Base-by-base conservation (phyloP, 2,329 filamentous ascomycete genomes). In the Colletotrichum sp. region DNA sequence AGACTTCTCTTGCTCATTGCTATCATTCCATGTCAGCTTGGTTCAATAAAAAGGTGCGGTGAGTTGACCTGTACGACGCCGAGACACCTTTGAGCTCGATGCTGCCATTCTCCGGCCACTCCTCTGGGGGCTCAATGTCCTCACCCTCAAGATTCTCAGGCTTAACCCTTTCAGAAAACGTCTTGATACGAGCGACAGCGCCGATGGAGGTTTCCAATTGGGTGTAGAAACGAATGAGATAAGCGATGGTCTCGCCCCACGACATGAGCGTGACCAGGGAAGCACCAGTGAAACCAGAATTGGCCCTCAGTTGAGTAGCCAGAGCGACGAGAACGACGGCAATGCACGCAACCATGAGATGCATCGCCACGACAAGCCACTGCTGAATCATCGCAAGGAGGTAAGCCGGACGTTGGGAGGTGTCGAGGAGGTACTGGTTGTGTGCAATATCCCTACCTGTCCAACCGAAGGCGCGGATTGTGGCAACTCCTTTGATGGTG, bases 401-500 rank as follows among this genome's bases (percentile, higher is more conserved):
- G 78, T 92, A 92, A 16, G 87, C 88, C 0, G 90, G 90, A 12
- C 86, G 81, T 75, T 91, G 90, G 0, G 89, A 90, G 4, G 81
- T 82, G 78, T 91, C 87, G 12, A 91, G 81, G 0, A 91, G 83
- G 6, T 78, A 68, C 32, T 86, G 81, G 75, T 89, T 90, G 70
- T 83, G 83, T 7, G 84, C 79, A n/a, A 87, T 82, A 75, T 87
- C 84, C 4, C 82, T 80, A 1, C 81, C 77, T 16, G 86, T 81
- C 90, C 89, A 91, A 18, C 87, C 87, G 77, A 90, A 91, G 4
- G 90, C 88, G 24, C 90, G 86, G 21, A 91, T 84, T 0, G 89
- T 91, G 0, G 85, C 83, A 1, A 91, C 80, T 1, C 90, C 90
- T 56, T 85, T 85, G 21, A 90, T 83, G 6, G 86, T 87, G 77